Base-by-base conservation (phyloP, 2,329 filamentous ascomycete genomes). In the Penicillium sp. region DNA sequence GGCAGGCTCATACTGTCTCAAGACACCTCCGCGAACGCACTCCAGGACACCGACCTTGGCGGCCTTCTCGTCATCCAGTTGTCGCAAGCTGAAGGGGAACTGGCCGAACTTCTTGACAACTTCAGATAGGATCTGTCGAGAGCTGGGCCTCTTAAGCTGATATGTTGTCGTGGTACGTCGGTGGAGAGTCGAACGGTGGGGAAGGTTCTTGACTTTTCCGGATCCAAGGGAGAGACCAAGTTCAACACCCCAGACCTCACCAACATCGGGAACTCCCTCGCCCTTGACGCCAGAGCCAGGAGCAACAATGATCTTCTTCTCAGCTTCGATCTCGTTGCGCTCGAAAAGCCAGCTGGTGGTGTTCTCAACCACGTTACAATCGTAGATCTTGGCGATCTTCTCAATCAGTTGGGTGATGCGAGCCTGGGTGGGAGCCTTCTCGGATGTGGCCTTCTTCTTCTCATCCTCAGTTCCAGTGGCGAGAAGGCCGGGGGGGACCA, bases 161-260 rank as follows among this genome's bases (percentile, higher is more conserved):
- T 97, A 97, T 64, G 92, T 97, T 70, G 92, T 93, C 69, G 88
- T 90, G 61, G 95, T 98, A 73, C 94, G 91, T 76, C 94, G 92
- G 83, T 98, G 93, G 68, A 99, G 87, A 52, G 95, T 99, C 56
- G 95, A 84, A 67, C 95, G 89, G 81, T 96, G 90, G 74, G 92
- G 88, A 64, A 97, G 84, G 70, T 85, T 90, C 90, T 98, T 99
- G 80, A 96, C 91, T 85, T 99, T 99, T 77, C 95, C 95, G 65
- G 88, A 89, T 67, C 93, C 93, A 72, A 95, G 83, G 80, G 91
- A 95, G 75, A 99, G 88, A 70, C 94, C 94, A 76, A 97, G 88
- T 85, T 99, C 95, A 59, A 99, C 92, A 79, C 95, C 95, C 95
- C 95, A 99, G 64, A 96, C 93, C 78, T 99, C 95, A 69, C 92